phyloP scores from a whole-genome alignment of 129 eudicot genomes.

The Helichrysum umbraculigerum region DNA sequence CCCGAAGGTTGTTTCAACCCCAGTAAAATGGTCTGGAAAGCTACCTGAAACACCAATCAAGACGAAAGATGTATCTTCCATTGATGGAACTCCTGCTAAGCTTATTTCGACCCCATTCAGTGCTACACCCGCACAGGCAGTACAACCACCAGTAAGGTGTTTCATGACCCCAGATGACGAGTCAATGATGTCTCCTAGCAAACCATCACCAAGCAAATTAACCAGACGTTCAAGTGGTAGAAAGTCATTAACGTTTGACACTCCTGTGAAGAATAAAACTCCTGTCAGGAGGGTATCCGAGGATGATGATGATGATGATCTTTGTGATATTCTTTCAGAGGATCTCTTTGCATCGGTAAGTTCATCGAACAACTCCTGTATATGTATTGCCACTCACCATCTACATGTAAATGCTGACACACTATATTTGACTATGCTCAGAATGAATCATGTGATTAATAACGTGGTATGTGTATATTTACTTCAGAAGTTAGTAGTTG shows the following conservation, averaged over 20 bases:
- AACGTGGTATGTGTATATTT: too few relatives aligned
- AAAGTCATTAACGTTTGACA: conserved; percentile 58
- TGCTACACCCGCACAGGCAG: conserved; percentile 56
- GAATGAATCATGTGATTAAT: too few relatives aligned
- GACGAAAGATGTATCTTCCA: conserved; percentile 30
- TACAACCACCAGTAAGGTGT: conserved; percentile 47
- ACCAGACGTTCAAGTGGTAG: conserved; percentile 46
- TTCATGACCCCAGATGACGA: conserved; percentile 62
- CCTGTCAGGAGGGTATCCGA: conserved; percentile 26
- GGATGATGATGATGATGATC: conserved; percentile 39
- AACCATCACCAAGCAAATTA: conserved; percentile 33
- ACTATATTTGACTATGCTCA: too few relatives aligned
- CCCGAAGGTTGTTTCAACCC: conserved; percentile 3
- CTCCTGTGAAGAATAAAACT: conserved; percentile 43
- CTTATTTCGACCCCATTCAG: conserved; percentile 55
- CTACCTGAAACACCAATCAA: conserved; percentile 55
- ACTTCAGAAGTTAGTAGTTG: too few relatives aligned
- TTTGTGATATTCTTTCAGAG: conserved; percentile 49
- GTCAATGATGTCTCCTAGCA: conserved; percentile 32
- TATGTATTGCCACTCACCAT: too few relatives aligned
- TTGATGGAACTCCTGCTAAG: conserved; percentile 46
- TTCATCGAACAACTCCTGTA: not conserved
- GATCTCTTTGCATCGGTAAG: conserved; percentile 71
- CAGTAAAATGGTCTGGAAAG: conserved; percentile 20
- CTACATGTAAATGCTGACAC: not conserved